Evolutionary conservation across 2,329 filamentous ascomycete genomes (phyloP), one percentile per base, ranked within the genome.

Genomic region (Rhexocercosporidium sp.): DNA sequence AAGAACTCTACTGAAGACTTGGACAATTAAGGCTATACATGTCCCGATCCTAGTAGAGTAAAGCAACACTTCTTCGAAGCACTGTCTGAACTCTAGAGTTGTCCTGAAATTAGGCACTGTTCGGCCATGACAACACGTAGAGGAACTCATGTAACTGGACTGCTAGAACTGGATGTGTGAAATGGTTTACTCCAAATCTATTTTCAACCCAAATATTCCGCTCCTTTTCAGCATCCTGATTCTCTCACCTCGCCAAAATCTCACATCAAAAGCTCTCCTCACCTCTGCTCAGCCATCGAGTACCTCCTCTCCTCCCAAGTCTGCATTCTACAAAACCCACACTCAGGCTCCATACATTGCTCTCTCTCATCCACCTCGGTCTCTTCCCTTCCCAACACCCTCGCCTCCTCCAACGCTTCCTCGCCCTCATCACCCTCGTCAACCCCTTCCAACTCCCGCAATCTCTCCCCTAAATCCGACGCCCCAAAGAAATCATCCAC

Each of bases 11-110:
- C 77, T 16, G 77, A 79, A 77, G 64, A 74, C 79, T 25, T 81
- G 79, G 79, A 77, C 73, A 0, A 80, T 81, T 66, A 71, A 72
- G 4, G 72, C 66, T 3, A 81, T 82, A 44, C 74, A 74, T 41
- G 70, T 81, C 57, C 78, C 78, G 31, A 73, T 75, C 5, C 80
- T 80, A 77, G 25, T 44, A 16, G 54, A 41, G 7, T 53, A 31
- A 18, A 25, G 34, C 16, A 57, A 12, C 39, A n/a, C 12, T 41
- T 27, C 22, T 34, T 31, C 27, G 12, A 16, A 3, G 16, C 34
- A 37, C 9, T 37, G 8, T 37, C 4, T 11, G 5, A 11, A 11
- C 8, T 37, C n/a, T n/a, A n/a, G 4, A 11, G 34, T 11, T 11
- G 12, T 37, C 8, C 8, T 9, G 34, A 9, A 31, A 37, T 11